phyloP scores from a whole-genome alignment of 371 early-diverging fungal genomes.

The Choanephora cucurbitarum region DNA sequence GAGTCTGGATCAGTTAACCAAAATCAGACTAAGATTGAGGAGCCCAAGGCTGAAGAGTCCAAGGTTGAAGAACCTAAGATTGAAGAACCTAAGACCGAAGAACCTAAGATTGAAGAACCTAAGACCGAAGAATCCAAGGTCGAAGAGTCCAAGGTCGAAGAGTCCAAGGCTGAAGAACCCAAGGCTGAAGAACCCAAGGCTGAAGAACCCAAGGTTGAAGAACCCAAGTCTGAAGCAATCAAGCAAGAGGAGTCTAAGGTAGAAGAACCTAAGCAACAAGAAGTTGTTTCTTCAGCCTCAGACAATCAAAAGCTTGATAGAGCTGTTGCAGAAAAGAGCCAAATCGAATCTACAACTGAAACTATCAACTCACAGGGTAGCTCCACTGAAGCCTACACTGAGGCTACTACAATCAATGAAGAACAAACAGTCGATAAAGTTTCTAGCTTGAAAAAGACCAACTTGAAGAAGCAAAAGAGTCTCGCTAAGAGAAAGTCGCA shows the following conservation, averaged over 20 bases:
- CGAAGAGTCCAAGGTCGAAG: not conserved
- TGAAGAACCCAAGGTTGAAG: slow-evolving; percentile 7
- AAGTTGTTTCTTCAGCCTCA: not conserved
- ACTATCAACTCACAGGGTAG: slow-evolving; percentile 8
- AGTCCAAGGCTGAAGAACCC: slow-evolving; percentile 5
- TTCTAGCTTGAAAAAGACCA: not conserved
- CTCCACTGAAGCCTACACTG: slow-evolving; percentile 9
- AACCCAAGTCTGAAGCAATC: not conserved
- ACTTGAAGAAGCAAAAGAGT: slow-evolving; percentile 9
- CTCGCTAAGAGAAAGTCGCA: slow-evolving; percentile 30
- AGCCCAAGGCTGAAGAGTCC: not conserved
- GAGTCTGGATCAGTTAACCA: too few species aligned
- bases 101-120: not conserved
- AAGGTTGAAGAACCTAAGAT: not conserved
- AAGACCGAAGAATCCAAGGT: not conserved
- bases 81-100: not conserved
- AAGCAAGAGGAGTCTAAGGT: not conserved
- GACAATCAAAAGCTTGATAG: not conserved
- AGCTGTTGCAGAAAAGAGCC: not conserved
- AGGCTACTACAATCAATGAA: slow-evolving; percentile 1
- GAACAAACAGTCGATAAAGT: not conserved
- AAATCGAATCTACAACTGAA: not conserved
- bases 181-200: slow-evolving; percentile 1
- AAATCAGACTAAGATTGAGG: not conserved
- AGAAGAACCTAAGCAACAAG: not conserved